phyloP scores from a whole-genome alignment of 768 basidiomycete genomes.

The Amanita subjunquillea region DNA sequence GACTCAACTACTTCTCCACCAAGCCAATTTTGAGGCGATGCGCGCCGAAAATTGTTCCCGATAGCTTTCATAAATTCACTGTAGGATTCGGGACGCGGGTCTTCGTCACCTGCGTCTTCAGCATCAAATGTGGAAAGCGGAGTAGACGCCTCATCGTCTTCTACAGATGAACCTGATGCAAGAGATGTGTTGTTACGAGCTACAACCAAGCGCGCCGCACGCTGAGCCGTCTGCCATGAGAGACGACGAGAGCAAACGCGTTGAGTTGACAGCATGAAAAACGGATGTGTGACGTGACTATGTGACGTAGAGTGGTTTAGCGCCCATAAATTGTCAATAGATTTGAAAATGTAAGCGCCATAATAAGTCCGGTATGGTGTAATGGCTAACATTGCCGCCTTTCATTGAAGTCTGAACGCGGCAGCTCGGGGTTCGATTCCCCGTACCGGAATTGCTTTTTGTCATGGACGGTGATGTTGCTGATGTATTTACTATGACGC shows the following conservation, averaged over 20 bases:
- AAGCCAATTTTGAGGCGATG: conserved; percentile 53
- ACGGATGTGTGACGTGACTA: neutral
- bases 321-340: too few relatives aligned
- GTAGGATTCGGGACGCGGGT: conserved; percentile 19
- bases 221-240: neutral
- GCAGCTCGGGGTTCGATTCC: conserved; percentile 32
- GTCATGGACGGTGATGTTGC: too few relatives aligned
- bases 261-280: neutral
- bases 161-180: neutral
- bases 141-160: neutral
- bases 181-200: neutral
- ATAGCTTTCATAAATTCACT: conserved; percentile 31
- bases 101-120: neutral
- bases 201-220: neutral
- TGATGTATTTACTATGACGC: too few relatives aligned
- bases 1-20: conserved; percentile 44
- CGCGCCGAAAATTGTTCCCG: conserved; percentile 31
- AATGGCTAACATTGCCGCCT: too few relatives aligned
- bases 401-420: conserved; percentile 14
- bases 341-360: too few relatives aligned
- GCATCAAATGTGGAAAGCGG: neutral
- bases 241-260: neutral
- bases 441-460: conserved; percentile 15
- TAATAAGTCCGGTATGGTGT: too few relatives aligned
- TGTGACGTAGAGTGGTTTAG: neutral